These are phyloP conservation scores for Rhizophora apiculata DNA, from an alignment of 345 rosid genomes.

Conservation along the genomic window DNA sequence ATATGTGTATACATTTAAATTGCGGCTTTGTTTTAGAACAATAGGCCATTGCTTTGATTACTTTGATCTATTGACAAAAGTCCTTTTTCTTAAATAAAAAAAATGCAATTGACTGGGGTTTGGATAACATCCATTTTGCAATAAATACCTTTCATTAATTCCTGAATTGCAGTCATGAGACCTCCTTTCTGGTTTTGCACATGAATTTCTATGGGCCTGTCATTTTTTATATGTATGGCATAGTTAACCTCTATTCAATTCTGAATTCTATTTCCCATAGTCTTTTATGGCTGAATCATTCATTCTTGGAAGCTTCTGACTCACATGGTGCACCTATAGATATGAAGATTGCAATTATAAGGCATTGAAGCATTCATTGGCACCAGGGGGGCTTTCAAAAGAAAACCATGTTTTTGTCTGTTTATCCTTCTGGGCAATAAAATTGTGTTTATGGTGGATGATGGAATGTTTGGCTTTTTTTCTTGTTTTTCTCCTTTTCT, in stretches of 20 bases:
- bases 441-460: background rate
- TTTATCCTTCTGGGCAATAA: too few species aligned
- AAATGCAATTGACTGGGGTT: background rate
- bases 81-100: background rate
- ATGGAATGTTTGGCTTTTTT: background rate
- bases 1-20: background rate
- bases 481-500: too few species aligned
- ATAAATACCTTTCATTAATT: background rate
- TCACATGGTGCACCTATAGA: background rate
- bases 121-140: background rate
- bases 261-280: background rate
- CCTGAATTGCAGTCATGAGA: background rate
- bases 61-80: background rate
- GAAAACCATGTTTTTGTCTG: background rate
- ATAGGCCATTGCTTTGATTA: background rate
- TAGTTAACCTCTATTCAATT: background rate
- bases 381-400: background rate
- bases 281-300: background rate
- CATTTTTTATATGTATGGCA: background rate
- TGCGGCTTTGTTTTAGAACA: background rate
- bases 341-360: conserved; percentile 4
- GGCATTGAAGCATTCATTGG: background rate
- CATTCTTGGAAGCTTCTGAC: background rate
- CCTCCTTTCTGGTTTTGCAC: background rate
- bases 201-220: background rate